Evolutionary conservation across 768 basidiomycete species (phyloP), one percentile per base, ranked within the genome.

Genomic region (Agaricus sinodeliciosus): DNA sequence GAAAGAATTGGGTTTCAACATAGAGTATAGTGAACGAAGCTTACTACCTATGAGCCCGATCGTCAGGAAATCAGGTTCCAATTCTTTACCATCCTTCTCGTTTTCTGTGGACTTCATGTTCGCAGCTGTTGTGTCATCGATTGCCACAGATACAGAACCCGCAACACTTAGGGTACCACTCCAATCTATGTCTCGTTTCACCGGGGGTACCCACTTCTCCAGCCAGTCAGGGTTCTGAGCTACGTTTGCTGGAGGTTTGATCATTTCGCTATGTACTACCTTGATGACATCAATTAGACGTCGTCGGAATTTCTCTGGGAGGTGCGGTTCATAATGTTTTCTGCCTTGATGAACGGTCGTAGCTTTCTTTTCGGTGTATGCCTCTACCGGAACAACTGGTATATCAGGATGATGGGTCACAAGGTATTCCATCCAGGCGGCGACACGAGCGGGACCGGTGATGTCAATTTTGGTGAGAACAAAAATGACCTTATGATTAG

Each of bases 391-490:
- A 2, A 93, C 84, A 12, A 93, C 76, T 2, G 73, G 78, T 3
- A 77, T 60, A 13, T 67, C 69, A 2, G 86, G 84, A 62, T 82
- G 78, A 5, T 62, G 72, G 11, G 64, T 55, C n/a, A 69, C 65
- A 28, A 92, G 73, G 64, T 82, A 84, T 2, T 69, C 62, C 11
- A 75, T 73, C 91, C 92, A 94, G 3, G 81, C 79, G 7, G 74
- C 68, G 1, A 80, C 78, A 39, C 85, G 77, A 26, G 64, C 71
- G 11, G 79, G 77, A 13, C 91, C 90, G 5, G 87, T 76, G 35
- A 97, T 85, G 68, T 95, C 95, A 18, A 84, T 82, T 65, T 97
- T 94, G 15, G 92, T 94, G 8, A 94, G 75, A 45, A 93, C 84
- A 40, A 94, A 76, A 47, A 94, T 81, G 51, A 84, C 69, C 55